A percentile compares a stretch with the other conserved stretches of the same genome.
Conservation (phyloP, 768 basidiomycete species). For the Rhizopogon sp. region DNA sequence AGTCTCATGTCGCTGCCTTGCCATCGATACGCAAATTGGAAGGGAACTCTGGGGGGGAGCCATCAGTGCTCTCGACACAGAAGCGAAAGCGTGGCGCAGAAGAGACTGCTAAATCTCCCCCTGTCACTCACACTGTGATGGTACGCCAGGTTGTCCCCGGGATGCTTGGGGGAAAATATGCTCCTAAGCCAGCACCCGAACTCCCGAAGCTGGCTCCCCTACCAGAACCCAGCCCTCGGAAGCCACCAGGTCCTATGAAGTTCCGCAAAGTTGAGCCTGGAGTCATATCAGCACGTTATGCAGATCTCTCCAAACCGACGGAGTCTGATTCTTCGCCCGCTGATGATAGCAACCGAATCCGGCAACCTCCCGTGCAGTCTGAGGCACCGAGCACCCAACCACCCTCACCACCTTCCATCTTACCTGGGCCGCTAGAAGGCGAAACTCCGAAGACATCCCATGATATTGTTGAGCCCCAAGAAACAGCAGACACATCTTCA, state of each 20-base stretch:
- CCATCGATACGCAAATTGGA: not conserved
- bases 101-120: constrained; percentile 5
- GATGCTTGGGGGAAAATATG: constrained; percentile 25
- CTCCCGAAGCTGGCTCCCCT: constrained; percentile 1
- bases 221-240: constrained; percentile 14
- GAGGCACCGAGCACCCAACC: not conserved
- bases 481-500: constrained; percentile 1
- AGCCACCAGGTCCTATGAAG: constrained; percentile 24
- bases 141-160: constrained; percentile 34
- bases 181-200: constrained; percentile 14
- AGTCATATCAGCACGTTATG: constrained; percentile 26
- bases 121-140: constrained; percentile 23
- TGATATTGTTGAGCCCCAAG: constrained; percentile 12
- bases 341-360: not conserved
- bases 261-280: constrained; percentile 37
- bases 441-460: constrained; percentile 6
- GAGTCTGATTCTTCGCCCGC: not conserved
- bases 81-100: constrained; percentile 28
- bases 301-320: not conserved
- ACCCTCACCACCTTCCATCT: not conserved
- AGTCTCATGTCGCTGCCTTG: constrained; percentile 2
- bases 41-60: not conserved
- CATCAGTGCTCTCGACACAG: constrained; percentile 12
- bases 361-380: not conserved
- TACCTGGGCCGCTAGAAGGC: constrained; percentile 12